phyloP scores from a whole-genome alignment of 2,329 filamentous ascomycete genomes.

The Neodidymelliopsis sp. region DNA sequence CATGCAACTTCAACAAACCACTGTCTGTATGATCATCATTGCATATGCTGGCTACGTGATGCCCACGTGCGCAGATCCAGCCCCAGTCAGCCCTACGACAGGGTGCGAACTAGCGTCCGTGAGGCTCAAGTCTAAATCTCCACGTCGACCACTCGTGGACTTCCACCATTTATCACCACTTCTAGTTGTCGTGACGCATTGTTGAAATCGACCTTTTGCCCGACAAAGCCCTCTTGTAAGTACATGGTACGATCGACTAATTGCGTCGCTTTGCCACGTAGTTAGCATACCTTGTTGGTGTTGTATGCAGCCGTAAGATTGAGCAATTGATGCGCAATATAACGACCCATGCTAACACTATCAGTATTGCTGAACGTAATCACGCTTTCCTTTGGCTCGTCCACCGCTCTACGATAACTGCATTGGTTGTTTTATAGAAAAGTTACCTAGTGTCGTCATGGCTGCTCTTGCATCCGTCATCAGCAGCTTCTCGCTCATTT shows the following conservation, averaged over 20 bases:
- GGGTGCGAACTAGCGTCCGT: conserved; percentile 35
- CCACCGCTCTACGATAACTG: too few relatives aligned
- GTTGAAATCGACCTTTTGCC: neutral
- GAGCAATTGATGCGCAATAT: too few relatives aligned
- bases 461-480: conserved; percentile 47
- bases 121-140: conserved; percentile 37
- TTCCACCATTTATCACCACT: neutral
- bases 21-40: neutral
- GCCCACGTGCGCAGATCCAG: conserved; percentile 9
- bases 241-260: too few relatives aligned
- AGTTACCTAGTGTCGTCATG: conserved; percentile 28
- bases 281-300: too few relatives aligned
- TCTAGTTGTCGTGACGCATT: neutral
- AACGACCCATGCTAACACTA: too few relatives aligned
- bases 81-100: conserved; percentile 22
- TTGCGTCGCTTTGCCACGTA: too few relatives aligned
- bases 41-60: neutral
- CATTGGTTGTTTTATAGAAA: neutral
- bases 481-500: conserved; percentile 82
- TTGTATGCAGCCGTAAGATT: too few relatives aligned
- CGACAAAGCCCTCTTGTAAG: conserved; percentile 2
- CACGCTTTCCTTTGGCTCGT: too few relatives aligned
- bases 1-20: neutral
- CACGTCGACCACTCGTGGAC: conserved; percentile 37
- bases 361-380: too few relatives aligned